phyloP scores from a whole-genome alignment of 2,329 filamentous ascomycete genomes.

The Fusarium clavum region DNA sequence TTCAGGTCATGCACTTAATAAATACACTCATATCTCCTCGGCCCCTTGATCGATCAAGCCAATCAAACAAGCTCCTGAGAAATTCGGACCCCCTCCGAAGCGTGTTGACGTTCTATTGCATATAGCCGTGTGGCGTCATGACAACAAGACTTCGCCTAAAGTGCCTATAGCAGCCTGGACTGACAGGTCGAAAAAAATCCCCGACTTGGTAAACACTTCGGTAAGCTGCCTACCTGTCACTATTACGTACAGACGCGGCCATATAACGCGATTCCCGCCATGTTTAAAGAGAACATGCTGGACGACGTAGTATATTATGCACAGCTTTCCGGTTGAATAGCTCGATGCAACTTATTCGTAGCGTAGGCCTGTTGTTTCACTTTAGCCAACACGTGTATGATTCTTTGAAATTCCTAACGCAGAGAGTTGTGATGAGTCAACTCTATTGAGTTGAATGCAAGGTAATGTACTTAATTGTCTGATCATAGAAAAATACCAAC shows the following conservation, averaged over 20 bases:
- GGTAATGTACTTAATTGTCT: background rate
- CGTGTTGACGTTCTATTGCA: too few species aligned
- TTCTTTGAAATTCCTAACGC: slow-evolving; percentile 14
- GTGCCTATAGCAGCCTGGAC: background rate
- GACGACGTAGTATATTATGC: background rate
- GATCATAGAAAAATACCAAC: background rate
- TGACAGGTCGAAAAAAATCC: background rate
- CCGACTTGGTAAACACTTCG: background rate
- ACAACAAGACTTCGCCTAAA: background rate
- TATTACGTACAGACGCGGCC: background rate
- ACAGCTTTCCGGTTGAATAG: too few species aligned
- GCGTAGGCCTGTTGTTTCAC: background rate
- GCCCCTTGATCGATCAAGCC: background rate
- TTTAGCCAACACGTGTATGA: slow-evolving; percentile 22
- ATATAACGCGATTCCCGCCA: background rate
- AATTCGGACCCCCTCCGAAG: background rate
- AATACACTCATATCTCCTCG: background rate
- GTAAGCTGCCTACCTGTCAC: background rate
- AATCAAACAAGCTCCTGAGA: background rate
- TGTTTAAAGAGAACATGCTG: background rate
- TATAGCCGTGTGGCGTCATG: background rate
- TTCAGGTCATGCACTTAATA: background rate
- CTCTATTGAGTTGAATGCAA: background rate
- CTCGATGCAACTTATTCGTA: background rate
- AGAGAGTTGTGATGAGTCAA: background rate